phyloP scores from a whole-genome alignment of 2,329 filamentous ascomycete species.

The Aureobasidium melanogenum region DNA sequence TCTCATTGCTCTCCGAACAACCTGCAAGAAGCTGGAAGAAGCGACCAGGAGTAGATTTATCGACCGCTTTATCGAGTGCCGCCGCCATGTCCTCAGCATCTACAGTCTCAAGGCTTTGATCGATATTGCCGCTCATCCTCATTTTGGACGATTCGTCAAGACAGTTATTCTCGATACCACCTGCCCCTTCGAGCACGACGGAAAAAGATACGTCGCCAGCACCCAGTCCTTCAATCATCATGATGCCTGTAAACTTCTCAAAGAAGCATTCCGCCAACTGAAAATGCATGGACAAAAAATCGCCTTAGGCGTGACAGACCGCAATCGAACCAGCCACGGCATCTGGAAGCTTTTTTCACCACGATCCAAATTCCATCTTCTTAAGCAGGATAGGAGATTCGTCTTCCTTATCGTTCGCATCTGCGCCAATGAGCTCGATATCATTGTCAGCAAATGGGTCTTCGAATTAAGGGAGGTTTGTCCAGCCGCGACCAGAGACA shows the following conservation, averaged over 20 bases:
- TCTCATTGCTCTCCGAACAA: background rate
- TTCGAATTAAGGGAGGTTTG: too few relatives aligned
- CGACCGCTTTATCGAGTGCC: background rate
- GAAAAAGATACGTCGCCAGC: too few relatives aligned
- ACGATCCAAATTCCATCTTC: background rate
- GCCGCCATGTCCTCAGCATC: background rate
- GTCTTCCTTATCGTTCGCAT: too few relatives aligned
- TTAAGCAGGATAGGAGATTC: background rate
- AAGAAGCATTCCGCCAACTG: background rate
- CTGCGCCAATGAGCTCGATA: too few relatives aligned
- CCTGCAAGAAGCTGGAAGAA: background rate
- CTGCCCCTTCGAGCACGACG: too few relatives aligned
- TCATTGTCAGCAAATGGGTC: too few relatives aligned
- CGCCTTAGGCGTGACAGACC: background rate
- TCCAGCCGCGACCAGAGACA: too few relatives aligned
- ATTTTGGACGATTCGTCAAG: background rate
- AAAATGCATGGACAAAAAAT: background rate
- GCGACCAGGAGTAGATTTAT: background rate
- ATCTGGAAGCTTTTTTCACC: too few relatives aligned
- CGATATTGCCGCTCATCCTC: background rate
- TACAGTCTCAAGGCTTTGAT: background rate
- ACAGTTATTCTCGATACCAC: background rate
- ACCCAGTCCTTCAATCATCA: too few relatives aligned
- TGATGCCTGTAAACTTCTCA: rapidly evolving
- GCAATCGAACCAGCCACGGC: too few relatives aligned